These are phyloP conservation scores for Ophiocordyceps robertsii DNA, from an alignment of 2,329 filamentous ascomycete genomes.

Conservation along the genomic window DNA sequence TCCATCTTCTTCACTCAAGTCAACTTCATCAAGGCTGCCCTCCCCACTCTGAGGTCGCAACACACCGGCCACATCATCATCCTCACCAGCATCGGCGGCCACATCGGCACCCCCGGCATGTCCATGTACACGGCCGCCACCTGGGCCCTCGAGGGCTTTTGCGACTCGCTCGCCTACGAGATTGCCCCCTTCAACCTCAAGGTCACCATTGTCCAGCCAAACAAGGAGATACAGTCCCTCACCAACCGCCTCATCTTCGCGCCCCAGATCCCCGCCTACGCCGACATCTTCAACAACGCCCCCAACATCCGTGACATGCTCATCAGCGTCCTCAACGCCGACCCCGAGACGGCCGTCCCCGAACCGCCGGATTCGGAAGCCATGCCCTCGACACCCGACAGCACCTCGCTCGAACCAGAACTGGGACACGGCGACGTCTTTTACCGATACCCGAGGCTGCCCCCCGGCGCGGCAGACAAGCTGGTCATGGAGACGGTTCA, in stretches of 20 bases:
- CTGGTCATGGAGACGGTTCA: constrained; percentile 83
- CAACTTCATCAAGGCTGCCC: constrained; percentile 82
- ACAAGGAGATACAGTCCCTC: constrained; percentile 79
- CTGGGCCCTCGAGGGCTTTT: constrained; percentile 93
- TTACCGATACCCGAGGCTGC: constrained; percentile 62
- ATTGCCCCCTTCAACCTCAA: constrained; percentile 95
- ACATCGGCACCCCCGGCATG: constrained; percentile 85
- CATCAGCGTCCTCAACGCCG: constrained; percentile 60
- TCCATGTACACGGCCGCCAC: constrained; percentile 84
- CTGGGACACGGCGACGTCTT: constrained; percentile 31
- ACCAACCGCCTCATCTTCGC: constrained; percentile 80
- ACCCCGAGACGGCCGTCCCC: constrained; percentile 49
- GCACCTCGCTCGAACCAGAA: constrained; percentile 18
- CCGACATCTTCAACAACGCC: constrained; percentile 36
- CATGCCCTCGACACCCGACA: constrained; percentile 17
- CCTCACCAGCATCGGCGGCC: constrained; percentile 78
- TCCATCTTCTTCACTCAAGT: constrained; percentile 90
- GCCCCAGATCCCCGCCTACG: constrained; percentile 52
- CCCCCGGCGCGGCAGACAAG: constrained; percentile 51
- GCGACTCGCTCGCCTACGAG: constrained; percentile 90
- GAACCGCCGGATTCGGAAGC: constrained; percentile 13
- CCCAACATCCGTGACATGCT: constrained; percentile 77
- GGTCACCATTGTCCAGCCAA: constrained; percentile 89
- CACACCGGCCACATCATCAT: constrained; percentile 83
- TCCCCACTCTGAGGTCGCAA: constrained; percentile 68